Evolutionary conservation across 192 early-diverging fungal species (phyloP), one percentile per base, ranked within the genome.

Genomic region (Rhizoclosmatium sp.): DNA sequence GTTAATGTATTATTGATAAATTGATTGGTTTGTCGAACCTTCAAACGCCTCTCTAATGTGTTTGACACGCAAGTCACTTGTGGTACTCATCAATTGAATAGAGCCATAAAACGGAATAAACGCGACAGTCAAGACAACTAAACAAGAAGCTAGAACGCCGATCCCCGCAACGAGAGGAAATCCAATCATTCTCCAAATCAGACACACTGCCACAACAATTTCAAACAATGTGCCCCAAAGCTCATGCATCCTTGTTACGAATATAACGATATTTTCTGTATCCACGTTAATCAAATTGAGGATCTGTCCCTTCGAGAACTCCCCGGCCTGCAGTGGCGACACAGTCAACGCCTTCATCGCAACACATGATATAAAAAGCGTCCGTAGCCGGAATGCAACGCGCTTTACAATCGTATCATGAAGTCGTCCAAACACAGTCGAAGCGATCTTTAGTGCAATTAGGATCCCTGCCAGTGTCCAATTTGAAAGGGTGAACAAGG

Each of bases 31-130:
- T 31, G 31, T 31, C 31, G 21, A 59, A 73, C 79, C 78, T 49
- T 68, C 49, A 4, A 84, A 54, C 2, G 78, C 47, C 64, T 86
- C 85, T 3, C 85, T 75, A 9, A 86, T 54, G 10, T 71, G 7
- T 71, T 78, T 82, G 40, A 84, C 39, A 1, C 85, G 73, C n/a
- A 23, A 64, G 78, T 86, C 85, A 23, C 59, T 69, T 23, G 4
- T 2, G 7, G 7, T 47, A 9, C 64, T 31, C 45, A 78, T 65
- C 3, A 46, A 46, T 69, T 69, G 81, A 3, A 77, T 14, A 4
- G 39, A 16, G 3, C 16, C 59, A 49, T 72, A 72, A 14, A 78
- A 69, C 2, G 80, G 16, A 45, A 66, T 64, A 39, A 80, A 62
- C 4, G 59, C 64, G 58, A 79, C 40, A 19, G 51, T 21, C 23